A percentile compares a stretch with the other conserved stretches of the same genome.
These are phyloP conservation scores for Microascus cirrosus DNA, from an alignment of 2,329 filamentous ascomycete species.

Conservation along the genomic window DNA sequence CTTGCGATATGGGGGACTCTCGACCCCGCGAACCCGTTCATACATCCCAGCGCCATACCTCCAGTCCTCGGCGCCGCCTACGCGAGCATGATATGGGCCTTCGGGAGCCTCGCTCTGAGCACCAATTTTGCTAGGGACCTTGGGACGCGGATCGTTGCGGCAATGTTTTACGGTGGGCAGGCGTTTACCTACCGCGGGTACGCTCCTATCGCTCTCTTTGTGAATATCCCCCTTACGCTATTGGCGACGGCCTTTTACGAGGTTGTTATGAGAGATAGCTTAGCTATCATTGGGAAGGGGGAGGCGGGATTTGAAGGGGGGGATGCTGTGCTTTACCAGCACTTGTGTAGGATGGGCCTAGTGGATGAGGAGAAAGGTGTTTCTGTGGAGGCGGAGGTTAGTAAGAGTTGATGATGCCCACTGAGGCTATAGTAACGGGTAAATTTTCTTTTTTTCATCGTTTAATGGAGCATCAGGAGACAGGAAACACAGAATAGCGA, in stretches of 20 bases:
- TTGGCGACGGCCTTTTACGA: slow-evolving; percentile 45
- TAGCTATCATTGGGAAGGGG: slow-evolving; percentile 37
- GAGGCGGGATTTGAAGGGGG: slow-evolving; percentile 37
- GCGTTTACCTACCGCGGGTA: slow-evolving; percentile 22
- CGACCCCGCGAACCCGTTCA: slow-evolving; percentile 48
- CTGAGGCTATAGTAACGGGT: too few species aligned
- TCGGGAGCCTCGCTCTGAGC: slow-evolving; percentile 39
- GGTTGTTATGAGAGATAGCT: slow-evolving; percentile 38
- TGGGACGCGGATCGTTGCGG: slow-evolving; percentile 46
- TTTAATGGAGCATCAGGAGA: too few species aligned
- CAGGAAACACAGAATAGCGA: too few species aligned
- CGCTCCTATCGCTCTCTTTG: slow-evolving; percentile 40
- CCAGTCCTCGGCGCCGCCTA: slow-evolving; percentile 46
- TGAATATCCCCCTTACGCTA: slow-evolving; percentile 45
- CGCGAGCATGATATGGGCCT: slow-evolving; percentile 42
- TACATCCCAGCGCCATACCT: slow-evolving; percentile 31
- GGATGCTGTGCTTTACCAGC: slow-evolving; percentile 34
- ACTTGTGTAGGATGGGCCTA: slow-evolving; percentile 24
- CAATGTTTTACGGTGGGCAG: slow-evolving; percentile 32
- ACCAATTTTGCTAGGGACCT: slow-evolving; percentile 49
- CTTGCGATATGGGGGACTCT: slow-evolving; percentile 46
- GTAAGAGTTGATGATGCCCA: not conserved
- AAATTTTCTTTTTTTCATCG: too few species aligned
- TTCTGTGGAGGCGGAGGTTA: not conserved
- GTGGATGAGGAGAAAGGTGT: slow-evolving; percentile 11